A percentile compares a stretch with the other conserved stretches of the same genome.
These are phyloP conservation scores for Hordeum marinum DNA, from an alignment of 176 grass and related monocot species.

Conservation along the genomic window DNA sequence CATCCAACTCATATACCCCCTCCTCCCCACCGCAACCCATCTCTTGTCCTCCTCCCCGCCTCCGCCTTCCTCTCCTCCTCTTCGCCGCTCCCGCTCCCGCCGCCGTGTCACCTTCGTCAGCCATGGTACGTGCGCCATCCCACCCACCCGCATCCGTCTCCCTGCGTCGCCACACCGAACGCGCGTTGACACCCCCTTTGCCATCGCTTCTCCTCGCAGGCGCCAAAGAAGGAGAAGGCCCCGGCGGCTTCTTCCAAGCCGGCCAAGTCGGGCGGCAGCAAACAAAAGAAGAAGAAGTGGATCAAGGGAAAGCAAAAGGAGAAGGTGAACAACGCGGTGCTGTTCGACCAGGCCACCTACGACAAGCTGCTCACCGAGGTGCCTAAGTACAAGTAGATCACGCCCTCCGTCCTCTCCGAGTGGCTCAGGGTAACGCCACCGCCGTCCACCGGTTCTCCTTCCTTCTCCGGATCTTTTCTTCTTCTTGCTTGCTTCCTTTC, in stretches of 20 bases:
- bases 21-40: not conserved
- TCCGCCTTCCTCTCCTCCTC: too few relatives aligned
- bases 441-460: not conserved
- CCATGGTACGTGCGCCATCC: not conserved
- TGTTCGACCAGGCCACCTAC: slow-evolving; percentile 53
- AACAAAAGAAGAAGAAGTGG: slow-evolving; percentile 67
- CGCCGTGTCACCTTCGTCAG: not conserved
- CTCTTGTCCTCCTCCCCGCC: too few relatives aligned
- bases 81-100: not conserved
- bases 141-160: not conserved
- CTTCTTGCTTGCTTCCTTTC: too few relatives aligned
- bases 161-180: not conserved
- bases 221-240: slow-evolving; percentile 55
- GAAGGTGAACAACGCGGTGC: slow-evolving; percentile 53
- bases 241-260: slow-evolving; percentile 51
- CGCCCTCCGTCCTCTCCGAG: slow-evolving; percentile 43
- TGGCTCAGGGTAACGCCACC: slow-evolving; percentile 34
- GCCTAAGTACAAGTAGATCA: slow-evolving; percentile 54
- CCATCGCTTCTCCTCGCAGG: slow-evolving; percentile 18
- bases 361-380: slow-evolving; percentile 42
- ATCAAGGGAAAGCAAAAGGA: slow-evolving; percentile 63
- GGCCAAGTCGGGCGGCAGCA: slow-evolving; percentile 45
- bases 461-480: too few relatives aligned
- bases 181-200: not conserved
- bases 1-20: not conserved